These are phyloP conservation scores for Candida nemodendra DNA, from an alignment of 805 yeast species.

Conservation along the genomic window DNA sequence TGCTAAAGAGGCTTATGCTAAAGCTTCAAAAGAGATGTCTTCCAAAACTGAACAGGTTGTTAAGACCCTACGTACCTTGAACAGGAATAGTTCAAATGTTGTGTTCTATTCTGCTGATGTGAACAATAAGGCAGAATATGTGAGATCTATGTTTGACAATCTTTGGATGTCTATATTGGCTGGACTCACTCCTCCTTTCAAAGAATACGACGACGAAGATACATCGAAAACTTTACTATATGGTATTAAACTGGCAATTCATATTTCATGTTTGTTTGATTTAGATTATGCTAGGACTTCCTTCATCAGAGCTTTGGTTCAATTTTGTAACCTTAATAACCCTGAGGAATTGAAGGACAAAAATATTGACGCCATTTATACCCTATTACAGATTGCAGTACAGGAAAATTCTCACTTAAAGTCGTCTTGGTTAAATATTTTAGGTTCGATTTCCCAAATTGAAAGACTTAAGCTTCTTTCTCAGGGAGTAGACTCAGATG, in stretches of 20 bases:
- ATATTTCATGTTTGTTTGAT: slow-evolving; percentile 80
- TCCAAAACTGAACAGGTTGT: slow-evolving; percentile 84
- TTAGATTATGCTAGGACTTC: slow-evolving; percentile 83
- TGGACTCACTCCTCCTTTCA: slow-evolving; percentile 90
- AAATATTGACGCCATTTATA: slow-evolving; percentile 76
- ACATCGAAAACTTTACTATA: slow-evolving; percentile 70
- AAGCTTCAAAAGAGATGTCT: slow-evolving; percentile 90
- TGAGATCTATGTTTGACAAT: slow-evolving; percentile 88
- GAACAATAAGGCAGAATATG: slow-evolving; percentile 72
- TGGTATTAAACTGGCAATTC: slow-evolving; percentile 80
- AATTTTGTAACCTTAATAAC: slow-evolving; percentile 78
- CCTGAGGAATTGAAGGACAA: slow-evolving; percentile 74
- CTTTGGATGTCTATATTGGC: slow-evolving; percentile 97
- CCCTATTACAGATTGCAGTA: slow-evolving; percentile 73
- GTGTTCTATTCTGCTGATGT: slow-evolving; percentile 73
- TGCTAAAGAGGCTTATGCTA: slow-evolving; percentile 80
- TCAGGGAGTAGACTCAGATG: slow-evolving; percentile 79
- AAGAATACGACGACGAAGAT: slow-evolving; percentile 77
- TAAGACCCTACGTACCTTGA: slow-evolving; percentile 54
- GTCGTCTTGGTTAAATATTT: slow-evolving; percentile 80
- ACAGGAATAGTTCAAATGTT: slow-evolving; percentile 42
- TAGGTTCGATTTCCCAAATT: slow-evolving; percentile 82
- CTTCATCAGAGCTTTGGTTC: slow-evolving; percentile 85
- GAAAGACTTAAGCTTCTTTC: slow-evolving; percentile 88
- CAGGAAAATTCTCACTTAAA: slow-evolving; percentile 73